Evolutionary conservation across 331 rosid genomes (phyloP).

Genomic region (Cydonia oblonga): DNA sequence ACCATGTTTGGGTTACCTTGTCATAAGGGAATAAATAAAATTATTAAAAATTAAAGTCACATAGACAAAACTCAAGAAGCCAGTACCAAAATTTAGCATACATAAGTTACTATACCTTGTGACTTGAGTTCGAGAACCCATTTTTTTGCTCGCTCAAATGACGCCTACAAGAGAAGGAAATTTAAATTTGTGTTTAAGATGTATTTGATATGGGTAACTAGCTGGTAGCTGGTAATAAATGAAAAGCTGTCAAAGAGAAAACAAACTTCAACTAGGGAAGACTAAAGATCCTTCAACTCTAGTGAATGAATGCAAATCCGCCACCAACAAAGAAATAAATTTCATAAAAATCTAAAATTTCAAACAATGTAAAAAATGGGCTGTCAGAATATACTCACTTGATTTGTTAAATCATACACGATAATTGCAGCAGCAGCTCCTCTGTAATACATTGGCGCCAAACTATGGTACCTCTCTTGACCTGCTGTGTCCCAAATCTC

Average conservation of each 20-base stretch:
- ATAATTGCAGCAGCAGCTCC: constrained; percentile 99
- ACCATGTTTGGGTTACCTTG: constrained; percentile 57
- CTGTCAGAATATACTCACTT: constrained; percentile 23
- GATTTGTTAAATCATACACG: constrained; percentile 84
- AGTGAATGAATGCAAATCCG: background rate
- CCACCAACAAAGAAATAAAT: background rate
- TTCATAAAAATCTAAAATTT: background rate
- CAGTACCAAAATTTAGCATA: background rate
- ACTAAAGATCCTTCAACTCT: background rate
- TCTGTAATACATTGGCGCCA: constrained; percentile 99
- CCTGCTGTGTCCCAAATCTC: constrained; percentile 99
- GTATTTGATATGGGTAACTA: too few relatives aligned
- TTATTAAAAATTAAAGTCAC: background rate
- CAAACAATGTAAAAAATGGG: background rate
- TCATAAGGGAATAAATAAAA: background rate
- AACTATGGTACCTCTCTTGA: constrained; percentile 95
- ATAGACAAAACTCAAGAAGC: background rate
- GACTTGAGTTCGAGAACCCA: constrained; percentile 54
- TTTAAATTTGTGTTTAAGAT: background rate
- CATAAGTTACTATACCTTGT: constrained; percentile 21
- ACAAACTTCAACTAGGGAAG: background rate
- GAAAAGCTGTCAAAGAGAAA: background rate
- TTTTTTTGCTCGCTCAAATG: constrained; percentile 51
- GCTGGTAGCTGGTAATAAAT: too few relatives aligned
- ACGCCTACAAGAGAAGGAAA: constrained; percentile 22